These are phyloP conservation scores for Pythium monospermum DNA, from an alignment of 352 stramenopile genomes.

Conservation along the genomic window DNA sequence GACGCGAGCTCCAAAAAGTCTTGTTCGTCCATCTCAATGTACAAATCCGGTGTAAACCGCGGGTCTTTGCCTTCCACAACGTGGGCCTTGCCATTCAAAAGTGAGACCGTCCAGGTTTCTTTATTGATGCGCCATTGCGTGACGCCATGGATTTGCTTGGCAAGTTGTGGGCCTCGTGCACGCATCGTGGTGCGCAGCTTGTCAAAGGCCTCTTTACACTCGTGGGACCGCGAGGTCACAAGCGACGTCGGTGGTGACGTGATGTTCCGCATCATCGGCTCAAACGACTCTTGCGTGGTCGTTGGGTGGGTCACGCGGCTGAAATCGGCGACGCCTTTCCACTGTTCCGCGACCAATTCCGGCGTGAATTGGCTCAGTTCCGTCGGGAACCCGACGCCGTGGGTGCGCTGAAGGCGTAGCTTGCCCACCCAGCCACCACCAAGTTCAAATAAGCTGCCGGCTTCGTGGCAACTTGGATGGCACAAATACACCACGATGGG, in stretches of 20 bases:
- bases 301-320: conserved; percentile 58
- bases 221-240: conserved; percentile 43
- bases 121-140: conserved; percentile 72
- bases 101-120: conserved; percentile 55
- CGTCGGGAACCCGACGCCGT: conserved; percentile 63
- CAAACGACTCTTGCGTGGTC: conserved; percentile 70
- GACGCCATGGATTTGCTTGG: conserved; percentile 57
- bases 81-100: conserved; percentile 44
- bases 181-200: conserved; percentile 41
- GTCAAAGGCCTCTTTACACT: conserved; percentile 57
- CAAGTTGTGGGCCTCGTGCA: conserved; percentile 32
- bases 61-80: conserved; percentile 45
- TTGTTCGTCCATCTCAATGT: conserved; percentile 60
- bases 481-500: conserved; percentile 65
- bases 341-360: conserved; percentile 64
- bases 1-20: conserved; percentile 60
- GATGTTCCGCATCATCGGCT: conserved; percentile 73
- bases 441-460: conserved; percentile 52
- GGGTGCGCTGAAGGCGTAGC: conserved; percentile 58
- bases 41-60: conserved; percentile 44
- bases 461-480: conserved; percentile 47
- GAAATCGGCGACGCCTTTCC: conserved; percentile 58
- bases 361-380: conserved; percentile 49
- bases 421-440: conserved; percentile 65
- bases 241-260: conserved; percentile 44